Conservation (phyloP, 352 stramenopile genomes). For the Globisporangium ultimum region DNA sequence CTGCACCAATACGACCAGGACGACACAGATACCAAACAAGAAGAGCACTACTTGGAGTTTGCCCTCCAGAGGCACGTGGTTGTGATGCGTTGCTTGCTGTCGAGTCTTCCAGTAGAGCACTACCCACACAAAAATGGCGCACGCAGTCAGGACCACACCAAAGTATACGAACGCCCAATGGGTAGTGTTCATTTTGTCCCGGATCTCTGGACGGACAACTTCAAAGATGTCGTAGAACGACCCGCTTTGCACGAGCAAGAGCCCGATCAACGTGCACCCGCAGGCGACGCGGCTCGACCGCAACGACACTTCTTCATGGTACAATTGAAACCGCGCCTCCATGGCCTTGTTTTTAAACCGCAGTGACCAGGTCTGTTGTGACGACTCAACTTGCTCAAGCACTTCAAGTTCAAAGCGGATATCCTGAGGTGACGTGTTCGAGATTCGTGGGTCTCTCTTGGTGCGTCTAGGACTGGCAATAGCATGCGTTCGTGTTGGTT, state of each 20-base stretch:
- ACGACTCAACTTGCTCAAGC: conserved; percentile 37
- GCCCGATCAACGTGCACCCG: conserved; percentile 23
- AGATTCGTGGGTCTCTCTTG: conserved; percentile 35
- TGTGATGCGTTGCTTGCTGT: neutral
- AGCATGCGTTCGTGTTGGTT: too few species aligned
- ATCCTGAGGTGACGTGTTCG: conserved; percentile 41
- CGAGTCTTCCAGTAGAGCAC: conserved; percentile 25
- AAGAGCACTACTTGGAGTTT: conserved; percentile 39
- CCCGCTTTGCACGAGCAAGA: conserved; percentile 39
- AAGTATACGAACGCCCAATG: conserved; percentile 29
- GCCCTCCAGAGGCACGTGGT: conserved; percentile 11
- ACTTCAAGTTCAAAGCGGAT: conserved; percentile 45
- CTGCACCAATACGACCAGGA: conserved; percentile 39
- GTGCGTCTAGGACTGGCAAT: conserved; percentile 8
- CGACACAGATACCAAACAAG: conserved; percentile 16
- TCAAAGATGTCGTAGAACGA: conserved; percentile 23
- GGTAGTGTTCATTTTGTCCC: conserved; percentile 13
- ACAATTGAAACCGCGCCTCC: conserved; percentile 55
- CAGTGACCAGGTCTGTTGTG: conserved; percentile 35
- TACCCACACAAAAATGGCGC: conserved; percentile 7
- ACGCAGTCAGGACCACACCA: conserved; percentile 11
- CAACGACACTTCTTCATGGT: conserved; percentile 51
- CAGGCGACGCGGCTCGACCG: conserved; percentile 31
- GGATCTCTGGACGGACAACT: conserved; percentile 12
- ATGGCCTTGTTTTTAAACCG: conserved; percentile 40